Evolutionary conservation across 148 eudicot species (phyloP).

Genomic region (Hydrangea macrophylla): DNA sequence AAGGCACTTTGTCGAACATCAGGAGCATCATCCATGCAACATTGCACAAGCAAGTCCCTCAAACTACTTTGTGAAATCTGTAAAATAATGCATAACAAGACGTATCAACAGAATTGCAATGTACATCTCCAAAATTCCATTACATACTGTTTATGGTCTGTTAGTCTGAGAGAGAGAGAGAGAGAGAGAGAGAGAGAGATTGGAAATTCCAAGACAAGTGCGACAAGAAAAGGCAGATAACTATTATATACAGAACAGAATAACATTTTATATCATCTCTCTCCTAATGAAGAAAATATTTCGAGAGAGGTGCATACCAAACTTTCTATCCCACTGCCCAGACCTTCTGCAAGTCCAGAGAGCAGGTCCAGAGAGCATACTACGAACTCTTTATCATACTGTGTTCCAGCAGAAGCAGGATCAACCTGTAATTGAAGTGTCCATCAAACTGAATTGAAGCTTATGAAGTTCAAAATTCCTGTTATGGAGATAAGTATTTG

Average conservation of each 20-base stretch:
- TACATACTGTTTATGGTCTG: too few relatives aligned
- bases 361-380: slow-evolving; percentile 90
- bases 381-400: slow-evolving; percentile 80
- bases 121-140: not conserved
- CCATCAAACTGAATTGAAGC: not conserved
- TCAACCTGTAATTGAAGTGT: slow-evolving; percentile 47
- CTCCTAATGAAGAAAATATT: not conserved
- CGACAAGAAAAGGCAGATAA: not conserved
- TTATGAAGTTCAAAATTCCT: not conserved
- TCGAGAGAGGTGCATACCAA: slow-evolving; percentile 50
- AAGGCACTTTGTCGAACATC: slow-evolving; percentile 98
- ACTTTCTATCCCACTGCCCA: slow-evolving; percentile 91
- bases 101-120: not conserved
- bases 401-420: slow-evolving; percentile 64
- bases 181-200: not conserved
- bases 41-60: slow-evolving; percentile 84
- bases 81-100: slow-evolving; percentile 12
- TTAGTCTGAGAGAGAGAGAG: not conserved
- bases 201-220: not conserved
- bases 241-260: too few relatives aligned
- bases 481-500: not conserved
- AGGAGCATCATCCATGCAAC: slow-evolving; percentile 84
- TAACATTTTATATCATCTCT: not conserved
- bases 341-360: slow-evolving; percentile 94
- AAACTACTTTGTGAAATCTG: slow-evolving; percentile 91